Conservation (phyloP, 306 rosid genomes). For the Cucumis cinereus region DNA sequence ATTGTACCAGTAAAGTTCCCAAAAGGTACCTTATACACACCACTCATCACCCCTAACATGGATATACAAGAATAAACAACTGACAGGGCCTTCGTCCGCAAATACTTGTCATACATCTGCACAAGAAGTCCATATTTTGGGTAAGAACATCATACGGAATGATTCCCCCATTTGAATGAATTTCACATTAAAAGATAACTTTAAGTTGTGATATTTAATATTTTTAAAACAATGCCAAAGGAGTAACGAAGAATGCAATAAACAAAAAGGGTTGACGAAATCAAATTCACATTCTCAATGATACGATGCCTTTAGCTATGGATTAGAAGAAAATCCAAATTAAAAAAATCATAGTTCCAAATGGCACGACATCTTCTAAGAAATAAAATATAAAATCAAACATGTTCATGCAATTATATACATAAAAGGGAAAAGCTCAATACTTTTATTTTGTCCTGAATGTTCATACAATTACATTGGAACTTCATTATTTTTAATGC, state of each 20-base stretch:
- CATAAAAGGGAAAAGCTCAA: background rate
- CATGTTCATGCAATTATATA: background rate
- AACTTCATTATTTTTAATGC: background rate
- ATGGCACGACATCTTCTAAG: background rate
- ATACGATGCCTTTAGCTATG: background rate
- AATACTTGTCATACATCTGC: constrained; percentile 65
- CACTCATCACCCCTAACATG: constrained; percentile 78
- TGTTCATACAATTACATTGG: background rate
- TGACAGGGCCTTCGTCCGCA: constrained; percentile 60
- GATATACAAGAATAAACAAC: constrained; percentile 74
- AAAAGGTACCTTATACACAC: constrained; percentile 64
- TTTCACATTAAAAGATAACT: background rate
- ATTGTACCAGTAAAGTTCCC: constrained; percentile 4
- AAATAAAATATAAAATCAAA: background rate
- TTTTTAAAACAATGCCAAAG: background rate
- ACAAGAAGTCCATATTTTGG: constrained; percentile 14
- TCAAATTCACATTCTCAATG: background rate
- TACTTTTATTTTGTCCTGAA: background rate
- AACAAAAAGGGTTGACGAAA: background rate
- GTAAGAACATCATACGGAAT: background rate
- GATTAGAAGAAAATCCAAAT: background rate
- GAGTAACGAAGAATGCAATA: background rate
- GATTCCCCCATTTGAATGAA: background rate
- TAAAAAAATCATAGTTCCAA: background rate
- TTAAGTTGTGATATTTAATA: background rate